These are phyloP conservation scores for Trypanosoma rangeli DNA, from an alignment of 208 protist species.

Conservation along the genomic window DNA sequence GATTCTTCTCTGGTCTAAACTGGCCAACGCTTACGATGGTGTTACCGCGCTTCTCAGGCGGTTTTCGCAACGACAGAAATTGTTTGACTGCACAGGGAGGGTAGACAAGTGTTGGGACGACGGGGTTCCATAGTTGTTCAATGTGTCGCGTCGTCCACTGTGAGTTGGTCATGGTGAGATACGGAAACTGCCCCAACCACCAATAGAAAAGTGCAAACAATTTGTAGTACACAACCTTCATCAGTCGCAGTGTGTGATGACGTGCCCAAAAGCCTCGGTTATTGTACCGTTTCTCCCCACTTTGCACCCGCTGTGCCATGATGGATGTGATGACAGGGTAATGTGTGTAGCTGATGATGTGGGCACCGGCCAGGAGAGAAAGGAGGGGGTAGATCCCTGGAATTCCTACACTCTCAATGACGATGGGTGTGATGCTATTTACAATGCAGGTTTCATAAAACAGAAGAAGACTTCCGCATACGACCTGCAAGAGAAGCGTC, in stretches of 20 bases:
- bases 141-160: slow-evolving; percentile 97
- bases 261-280: slow-evolving; percentile 67
- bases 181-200: slow-evolving; percentile 70
- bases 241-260: slow-evolving; percentile 34
- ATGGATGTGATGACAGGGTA: slow-evolving; percentile 96
- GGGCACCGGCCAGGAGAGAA: slow-evolving; percentile 67
- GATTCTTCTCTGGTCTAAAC: slow-evolving; percentile 98
- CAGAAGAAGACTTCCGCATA: slow-evolving; percentile 85
- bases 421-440: slow-evolving; percentile 43
- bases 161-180: slow-evolving; percentile 94
- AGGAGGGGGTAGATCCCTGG: slow-evolving; percentile 95
- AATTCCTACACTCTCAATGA: slow-evolving; percentile 96
- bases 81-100: slow-evolving; percentile 90
- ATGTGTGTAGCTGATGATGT: slow-evolving; percentile 96
- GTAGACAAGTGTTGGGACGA: slow-evolving; percentile 66
- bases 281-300: slow-evolving; percentile 57
- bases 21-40: slow-evolving; percentile 95
- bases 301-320: slow-evolving; percentile 72
- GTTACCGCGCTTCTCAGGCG: slow-evolving; percentile 36
- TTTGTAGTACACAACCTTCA: slow-evolving; percentile 91
- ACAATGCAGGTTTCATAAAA: slow-evolving; percentile 89
- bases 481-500: slow-evolving; percentile 94
- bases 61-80: slow-evolving; percentile 39
- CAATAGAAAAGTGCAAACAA: slow-evolving; percentile 90
- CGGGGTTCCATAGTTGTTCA: slow-evolving; percentile 70